Percentiles rank a stretch among this genome's conserved stretches.
phyloP scores from a whole-genome alignment of 169 alveolate genomes.

The Plasmodium sp. region DNA sequence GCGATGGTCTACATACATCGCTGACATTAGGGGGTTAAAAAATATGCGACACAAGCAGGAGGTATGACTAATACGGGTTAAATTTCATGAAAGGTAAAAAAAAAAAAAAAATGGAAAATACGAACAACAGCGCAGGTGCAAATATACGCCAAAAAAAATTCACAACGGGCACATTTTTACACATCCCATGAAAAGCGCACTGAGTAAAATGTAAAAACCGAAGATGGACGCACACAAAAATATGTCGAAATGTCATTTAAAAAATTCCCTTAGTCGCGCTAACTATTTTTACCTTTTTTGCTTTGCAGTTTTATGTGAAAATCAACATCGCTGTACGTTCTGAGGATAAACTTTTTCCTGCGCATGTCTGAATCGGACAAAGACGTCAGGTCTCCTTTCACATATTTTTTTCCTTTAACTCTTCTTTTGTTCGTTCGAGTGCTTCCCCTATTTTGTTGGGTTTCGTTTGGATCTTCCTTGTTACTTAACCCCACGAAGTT shows the following conservation, averaged over 20 bases:
- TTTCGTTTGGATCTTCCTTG: constrained; percentile 10
- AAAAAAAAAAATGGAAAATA: background rate
- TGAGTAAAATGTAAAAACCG: background rate
- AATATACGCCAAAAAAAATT: background rate
- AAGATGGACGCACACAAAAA: background rate
- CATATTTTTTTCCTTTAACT: constrained; percentile 14
- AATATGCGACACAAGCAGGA: background rate
- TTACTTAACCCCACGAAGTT: constrained; percentile 34
- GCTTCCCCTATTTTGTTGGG: constrained; percentile 3
- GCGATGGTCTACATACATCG: background rate
- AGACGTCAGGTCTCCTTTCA: constrained; percentile 11
- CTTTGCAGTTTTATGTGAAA: constrained; percentile 8
- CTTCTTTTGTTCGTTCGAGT: background rate
- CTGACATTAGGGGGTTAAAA: background rate
- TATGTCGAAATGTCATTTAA: background rate
- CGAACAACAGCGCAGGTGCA: background rate
- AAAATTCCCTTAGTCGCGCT: background rate
- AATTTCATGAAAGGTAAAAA: background rate
- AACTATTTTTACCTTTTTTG: background rate
- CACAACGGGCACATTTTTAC: background rate
- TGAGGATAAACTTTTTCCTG: constrained; percentile 40
- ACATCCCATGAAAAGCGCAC: background rate
- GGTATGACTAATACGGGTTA: background rate
- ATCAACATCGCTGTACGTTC: constrained; percentile 73
- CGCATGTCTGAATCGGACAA: constrained; percentile 62